phyloP scores from a whole-genome alignment of 495 filamentous ascomycete species.

The Penicillium tannophilum region DNA sequence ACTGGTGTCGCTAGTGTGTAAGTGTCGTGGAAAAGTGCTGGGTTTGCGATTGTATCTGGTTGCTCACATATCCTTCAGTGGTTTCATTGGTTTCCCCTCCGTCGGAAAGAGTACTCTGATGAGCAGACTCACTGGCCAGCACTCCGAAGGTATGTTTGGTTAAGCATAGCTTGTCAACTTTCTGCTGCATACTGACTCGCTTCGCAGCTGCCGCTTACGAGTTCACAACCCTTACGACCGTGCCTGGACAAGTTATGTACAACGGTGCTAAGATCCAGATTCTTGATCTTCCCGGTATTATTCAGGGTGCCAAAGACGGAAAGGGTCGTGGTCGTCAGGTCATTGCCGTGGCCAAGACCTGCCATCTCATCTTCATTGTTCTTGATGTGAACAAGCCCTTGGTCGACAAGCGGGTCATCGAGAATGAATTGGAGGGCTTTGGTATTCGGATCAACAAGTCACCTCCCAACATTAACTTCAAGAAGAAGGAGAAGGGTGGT shows the following conservation, averaged over 20 bases:
- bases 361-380: constrained; percentile 98
- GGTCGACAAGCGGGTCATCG: constrained; percentile 95
- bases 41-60: background rate
- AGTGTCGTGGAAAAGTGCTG: constrained; percentile 37
- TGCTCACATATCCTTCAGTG: constrained; percentile 27
- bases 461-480: constrained; percentile 96
- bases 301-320: constrained; percentile 97
- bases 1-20: constrained; percentile 96
- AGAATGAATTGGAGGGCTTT: constrained; percentile 95
- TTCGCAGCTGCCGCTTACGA: constrained; percentile 84
- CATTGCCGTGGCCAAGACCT: constrained; percentile 98
- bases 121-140: constrained; percentile 90
- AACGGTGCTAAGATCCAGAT: constrained; percentile 99
- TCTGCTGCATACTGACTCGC: constrained; percentile 20
- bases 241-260: constrained; percentile 94
- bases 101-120: constrained; percentile 98
- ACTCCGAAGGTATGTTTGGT: constrained; percentile 72
- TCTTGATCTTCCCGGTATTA: constrained; percentile 98
- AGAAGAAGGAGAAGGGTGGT: constrained; percentile 99
- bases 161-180: constrained; percentile 1
- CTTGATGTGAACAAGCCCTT: constrained; percentile 98
- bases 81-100: constrained; percentile 82
- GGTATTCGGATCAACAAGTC: constrained; percentile 97
- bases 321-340: constrained; percentile 98
- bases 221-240: constrained; percentile 96